Evolutionary conservation across 139 green algal genomes (phyloP), one percentile per base, ranked within the genome.

Genomic region (Micromonas commoda): DNA sequence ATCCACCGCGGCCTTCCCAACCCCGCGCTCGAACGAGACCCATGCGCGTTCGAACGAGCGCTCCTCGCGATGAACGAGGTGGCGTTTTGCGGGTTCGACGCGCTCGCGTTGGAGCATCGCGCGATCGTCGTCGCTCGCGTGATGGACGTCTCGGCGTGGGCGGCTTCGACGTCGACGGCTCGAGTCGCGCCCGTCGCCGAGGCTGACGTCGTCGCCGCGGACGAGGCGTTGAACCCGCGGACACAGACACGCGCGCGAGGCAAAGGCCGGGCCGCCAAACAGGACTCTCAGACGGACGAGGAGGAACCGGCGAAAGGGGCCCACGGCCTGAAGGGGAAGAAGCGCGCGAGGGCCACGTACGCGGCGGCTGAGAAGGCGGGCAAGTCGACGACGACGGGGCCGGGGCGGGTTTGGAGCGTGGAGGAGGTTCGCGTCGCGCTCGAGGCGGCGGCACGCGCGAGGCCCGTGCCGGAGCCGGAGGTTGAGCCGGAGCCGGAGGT

Each of bases 1-100:
- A 54, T 85, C 1, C 81, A 72, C 68, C 60, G 77, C 3, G 81
- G 69, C 28, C 71, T 85, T 32, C 76, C 81, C 0, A 69, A 85
- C 74, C 26, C 21, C 23, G 24, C 23, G 34, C 37, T 65, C 3
- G 38, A 26, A 64, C n/a, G n/a, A n/a, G n/a, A n/a, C n/a, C n/a
- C n/a, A n/a, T n/a, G n/a, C n/a, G n/a, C 34, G 26, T 81, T 78
- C 35, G 70, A 71, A 16, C 31, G 33, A 1, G 73, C 70, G 51
- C 77, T 82, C 23, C 34, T 74, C 19, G 28, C 13, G 28, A 78
- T 80, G 54, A 76, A 76, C 37, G 4, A 54, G 31, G 21, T 71
- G 2, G n/a, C 21, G 52, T 66, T 80, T 24, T 29, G 16, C 35
- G 72, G 79, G 39, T 20, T 79, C 38, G 24, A 23, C 6, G 72